These are phyloP conservation scores for Erythrophleum fordii DNA, from an alignment of 306 rosid species.

Conservation along the genomic window DNA sequence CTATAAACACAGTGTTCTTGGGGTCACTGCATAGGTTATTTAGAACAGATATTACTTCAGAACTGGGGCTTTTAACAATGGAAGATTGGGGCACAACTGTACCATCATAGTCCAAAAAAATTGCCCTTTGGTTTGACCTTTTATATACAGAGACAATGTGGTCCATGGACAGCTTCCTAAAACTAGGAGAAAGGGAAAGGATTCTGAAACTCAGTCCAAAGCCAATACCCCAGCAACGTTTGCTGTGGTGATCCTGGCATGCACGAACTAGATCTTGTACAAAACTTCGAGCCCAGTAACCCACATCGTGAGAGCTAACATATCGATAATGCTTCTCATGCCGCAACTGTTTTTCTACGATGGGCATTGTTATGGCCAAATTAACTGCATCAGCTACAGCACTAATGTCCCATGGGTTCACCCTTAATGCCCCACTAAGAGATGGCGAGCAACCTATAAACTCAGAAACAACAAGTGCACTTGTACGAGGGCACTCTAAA, in stretches of 20 bases:
- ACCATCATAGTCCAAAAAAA: conserved; percentile 92
- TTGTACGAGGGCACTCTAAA: conserved; percentile 50
- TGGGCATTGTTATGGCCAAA: conserved; percentile 61
- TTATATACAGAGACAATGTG: conserved; percentile 68
- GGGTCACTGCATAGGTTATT: conserved; percentile 71
- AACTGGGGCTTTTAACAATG: conserved; percentile 59
- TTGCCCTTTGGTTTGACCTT: conserved; percentile 69
- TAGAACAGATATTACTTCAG: conserved; percentile 67
- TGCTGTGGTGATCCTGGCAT: conserved; percentile 70
- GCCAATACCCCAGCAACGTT: conserved; percentile 80
- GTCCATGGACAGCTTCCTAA: conserved; percentile 74
- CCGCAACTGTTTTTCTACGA: conserved; percentile 64
- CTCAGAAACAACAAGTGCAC: conserved; percentile 85
- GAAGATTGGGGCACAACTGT: conserved; percentile 77
- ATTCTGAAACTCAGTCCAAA: conserved; percentile 78
- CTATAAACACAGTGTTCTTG: conserved; percentile 79
- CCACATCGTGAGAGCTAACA: conserved; percentile 86
- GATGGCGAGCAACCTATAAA: conserved; percentile 91
- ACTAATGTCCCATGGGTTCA: conserved; percentile 78
- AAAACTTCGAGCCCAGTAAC: conserved; percentile 78
- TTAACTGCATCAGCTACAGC: conserved; percentile 82
- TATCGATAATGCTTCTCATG: conserved; percentile 84
- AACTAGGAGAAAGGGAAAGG: conserved; percentile 83
- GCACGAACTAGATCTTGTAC: conserved; percentile 70
- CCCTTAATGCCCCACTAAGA: conserved; percentile 92